These are phyloP conservation scores for Tulasnella sp. DNA, from an alignment of 768 basidiomycete species.

Conservation along the genomic window DNA sequence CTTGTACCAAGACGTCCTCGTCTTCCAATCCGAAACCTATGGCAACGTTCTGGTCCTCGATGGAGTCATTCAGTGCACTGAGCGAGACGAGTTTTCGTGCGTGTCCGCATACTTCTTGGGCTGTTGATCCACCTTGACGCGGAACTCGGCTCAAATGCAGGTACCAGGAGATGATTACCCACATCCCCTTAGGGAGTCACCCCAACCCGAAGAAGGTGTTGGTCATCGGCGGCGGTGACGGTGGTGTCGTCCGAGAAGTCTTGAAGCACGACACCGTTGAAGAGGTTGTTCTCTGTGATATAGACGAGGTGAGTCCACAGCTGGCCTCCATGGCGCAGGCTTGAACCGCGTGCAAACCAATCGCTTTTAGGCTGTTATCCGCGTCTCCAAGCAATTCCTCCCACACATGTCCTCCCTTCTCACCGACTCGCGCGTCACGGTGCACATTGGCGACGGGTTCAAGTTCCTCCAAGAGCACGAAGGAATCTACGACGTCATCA, in stretches of 20 bases:
- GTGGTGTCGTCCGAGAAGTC: slow-evolving; percentile 94
- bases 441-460: slow-evolving; percentile 91
- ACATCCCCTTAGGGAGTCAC: slow-evolving; percentile 91
- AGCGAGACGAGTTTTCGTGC: slow-evolving; percentile 97
- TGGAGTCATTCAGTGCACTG: slow-evolving; percentile 92
- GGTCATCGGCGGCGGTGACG: slow-evolving; percentile 97
- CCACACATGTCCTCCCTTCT: slow-evolving; percentile 89
- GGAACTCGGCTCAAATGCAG: slow-evolving; percentile 30
- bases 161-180: slow-evolving; percentile 98
- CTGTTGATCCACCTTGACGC: neutral
- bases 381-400: slow-evolving; percentile 86
- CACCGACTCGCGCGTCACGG: slow-evolving; percentile 64
- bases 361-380: slow-evolving; percentile 64
- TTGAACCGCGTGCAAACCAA: too few species aligned
- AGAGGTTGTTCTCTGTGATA: slow-evolving; percentile 90
- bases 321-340: too few species aligned
- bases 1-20: slow-evolving; percentile 91
- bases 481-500: slow-evolving; percentile 88
- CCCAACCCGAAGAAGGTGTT: slow-evolving; percentile 93
- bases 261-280: slow-evolving; percentile 88
- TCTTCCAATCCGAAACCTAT: slow-evolving; percentile 90
- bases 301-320: slow-evolving; percentile 68
- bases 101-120: too few species aligned
- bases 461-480: slow-evolving; percentile 87
- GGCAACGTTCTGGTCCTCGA: slow-evolving; percentile 97